phyloP scores from a whole-genome alignment of 176 grass and related monocot species.

The Melocanna baccifera region DNA sequence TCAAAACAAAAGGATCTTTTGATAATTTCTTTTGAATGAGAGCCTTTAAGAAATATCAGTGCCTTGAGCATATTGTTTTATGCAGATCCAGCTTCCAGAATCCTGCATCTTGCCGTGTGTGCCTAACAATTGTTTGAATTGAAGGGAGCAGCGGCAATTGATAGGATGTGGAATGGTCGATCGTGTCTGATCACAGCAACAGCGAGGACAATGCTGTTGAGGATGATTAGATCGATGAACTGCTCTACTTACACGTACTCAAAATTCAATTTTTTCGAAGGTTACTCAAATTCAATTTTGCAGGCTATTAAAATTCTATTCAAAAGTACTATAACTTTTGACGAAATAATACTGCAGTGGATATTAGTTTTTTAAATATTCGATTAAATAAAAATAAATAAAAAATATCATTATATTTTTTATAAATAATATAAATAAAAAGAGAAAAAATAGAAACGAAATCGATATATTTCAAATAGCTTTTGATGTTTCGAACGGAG shows the following conservation, averaged over 20 bases:
- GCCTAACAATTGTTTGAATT: background rate
- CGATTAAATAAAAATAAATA: too few relatives aligned
- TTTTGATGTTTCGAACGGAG: too few relatives aligned
- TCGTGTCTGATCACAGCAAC: background rate
- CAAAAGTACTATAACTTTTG: too few relatives aligned
- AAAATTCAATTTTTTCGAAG: background rate
- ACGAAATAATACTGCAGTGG: too few relatives aligned
- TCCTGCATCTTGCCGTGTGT: background rate
- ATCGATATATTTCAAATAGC: too few relatives aligned
- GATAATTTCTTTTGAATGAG: background rate
- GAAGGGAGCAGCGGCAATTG: background rate
- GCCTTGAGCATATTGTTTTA: background rate
- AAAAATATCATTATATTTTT: too few relatives aligned
- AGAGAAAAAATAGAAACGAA: too few relatives aligned
- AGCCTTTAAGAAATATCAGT: background rate
- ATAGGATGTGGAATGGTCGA: background rate
- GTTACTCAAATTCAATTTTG: background rate
- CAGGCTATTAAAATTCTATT: too few relatives aligned
- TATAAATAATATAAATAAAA: too few relatives aligned
- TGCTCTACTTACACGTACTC: too few relatives aligned
- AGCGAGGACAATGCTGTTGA: background rate
- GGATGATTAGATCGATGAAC: background rate
- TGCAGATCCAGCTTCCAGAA: background rate
- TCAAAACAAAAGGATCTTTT: background rate
- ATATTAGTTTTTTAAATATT: too few relatives aligned